phyloP scores from a whole-genome alignment of 441 rosid species.

The Mallotus japonicus region DNA sequence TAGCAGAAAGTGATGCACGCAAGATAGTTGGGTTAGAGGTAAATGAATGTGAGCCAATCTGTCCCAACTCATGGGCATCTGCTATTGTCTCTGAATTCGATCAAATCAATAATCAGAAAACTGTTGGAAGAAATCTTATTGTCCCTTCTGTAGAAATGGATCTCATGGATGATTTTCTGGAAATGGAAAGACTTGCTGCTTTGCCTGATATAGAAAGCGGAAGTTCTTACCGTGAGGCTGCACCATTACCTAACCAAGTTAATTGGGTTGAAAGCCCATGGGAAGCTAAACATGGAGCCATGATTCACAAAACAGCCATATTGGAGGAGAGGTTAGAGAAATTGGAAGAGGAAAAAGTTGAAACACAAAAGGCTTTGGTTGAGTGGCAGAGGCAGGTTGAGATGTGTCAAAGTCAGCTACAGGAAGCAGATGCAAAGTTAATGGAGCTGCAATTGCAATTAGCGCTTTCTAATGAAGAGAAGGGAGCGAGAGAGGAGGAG shows the following conservation, averaged over 20 bases:
- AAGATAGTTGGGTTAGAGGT: constrained; percentile 28
- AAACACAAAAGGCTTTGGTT: constrained; percentile 46
- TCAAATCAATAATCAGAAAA: constrained; percentile 38
- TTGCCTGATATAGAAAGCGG: constrained; percentile 45
- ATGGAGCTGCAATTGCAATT: constrained; percentile 49
- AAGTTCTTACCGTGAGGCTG: constrained; percentile 34
- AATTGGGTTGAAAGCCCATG: constrained; percentile 30
- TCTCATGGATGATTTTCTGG: constrained; percentile 95
- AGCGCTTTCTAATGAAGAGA: constrained; percentile 45
- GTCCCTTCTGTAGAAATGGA: constrained; percentile 49
- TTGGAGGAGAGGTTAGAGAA: constrained; percentile 58
- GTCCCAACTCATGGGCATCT: constrained; percentile 36
- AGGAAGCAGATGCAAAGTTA: constrained; percentile 44
- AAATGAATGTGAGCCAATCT: constrained; percentile 31
- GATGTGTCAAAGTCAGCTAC: constrained; percentile 34
- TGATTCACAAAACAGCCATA: constrained; percentile 49
- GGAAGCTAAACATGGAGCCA: constrained; percentile 49
- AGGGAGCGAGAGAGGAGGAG: constrained; percentile 54
- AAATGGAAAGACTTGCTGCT: constrained; percentile 88
- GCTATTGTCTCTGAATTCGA: constrained; percentile 28
- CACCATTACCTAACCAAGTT: constrained; percentile 28
- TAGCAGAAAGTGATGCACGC: constrained; percentile 44
- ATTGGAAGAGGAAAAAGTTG: constrained; percentile 55
- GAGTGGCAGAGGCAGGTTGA: constrained; percentile 45
- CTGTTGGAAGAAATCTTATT: constrained; percentile 37